Evolutionary conservation across 2,329 filamentous ascomycete species (phyloP).

Genomic region (Aspergillus pseudoviridinutans): DNA sequence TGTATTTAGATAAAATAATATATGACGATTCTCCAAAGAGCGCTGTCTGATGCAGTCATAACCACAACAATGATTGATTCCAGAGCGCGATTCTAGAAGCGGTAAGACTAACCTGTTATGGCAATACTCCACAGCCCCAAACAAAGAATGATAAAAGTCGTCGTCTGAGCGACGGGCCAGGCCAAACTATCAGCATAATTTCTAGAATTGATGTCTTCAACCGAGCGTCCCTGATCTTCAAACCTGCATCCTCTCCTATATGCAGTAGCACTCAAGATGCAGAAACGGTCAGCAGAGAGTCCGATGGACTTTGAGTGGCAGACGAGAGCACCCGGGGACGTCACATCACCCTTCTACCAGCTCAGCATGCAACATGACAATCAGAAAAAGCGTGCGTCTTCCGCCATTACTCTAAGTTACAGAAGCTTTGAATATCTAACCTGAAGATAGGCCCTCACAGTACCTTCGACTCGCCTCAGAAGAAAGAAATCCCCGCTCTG

Average conservation of each 20-base stretch:
- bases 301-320: conserved; percentile 52
- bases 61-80: neutral
- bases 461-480: conserved; percentile 46
- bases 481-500: conserved; percentile 44
- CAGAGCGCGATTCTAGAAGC: neutral
- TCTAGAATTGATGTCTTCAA: neutral
- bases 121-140: neutral
- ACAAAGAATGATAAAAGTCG: neutral
- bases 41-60: neutral
- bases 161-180: neutral
- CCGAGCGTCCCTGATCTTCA: neutral
- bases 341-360: conserved; percentile 45
- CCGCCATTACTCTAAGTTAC: neutral
- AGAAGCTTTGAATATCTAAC: conserved; percentile 1
- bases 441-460: conserved; percentile 33
- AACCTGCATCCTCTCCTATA: conserved; percentile 11
- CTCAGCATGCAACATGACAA: conserved; percentile 42
- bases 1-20: neutral
- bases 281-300: conserved; percentile 41
- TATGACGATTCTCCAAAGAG: neutral
- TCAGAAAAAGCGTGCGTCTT: conserved; percentile 42
- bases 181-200: neutral
- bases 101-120: neutral
- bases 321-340: conserved; percentile 41
- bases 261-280: conserved; percentile 22